Conservation (phyloP, 257 asterid genomes). For the Lantana camara region DNA sequence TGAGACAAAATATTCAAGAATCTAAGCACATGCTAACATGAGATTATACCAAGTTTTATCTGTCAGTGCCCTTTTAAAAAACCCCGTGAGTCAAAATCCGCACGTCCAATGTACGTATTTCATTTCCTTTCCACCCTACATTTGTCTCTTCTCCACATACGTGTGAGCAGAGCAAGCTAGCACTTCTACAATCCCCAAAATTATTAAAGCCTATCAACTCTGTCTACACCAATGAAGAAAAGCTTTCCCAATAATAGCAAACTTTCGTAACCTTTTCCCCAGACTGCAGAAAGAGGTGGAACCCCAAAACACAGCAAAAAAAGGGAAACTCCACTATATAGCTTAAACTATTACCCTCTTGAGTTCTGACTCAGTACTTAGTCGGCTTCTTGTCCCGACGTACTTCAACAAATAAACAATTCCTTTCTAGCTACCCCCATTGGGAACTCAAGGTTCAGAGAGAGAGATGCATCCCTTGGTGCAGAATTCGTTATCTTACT, state of each 20-base stretch:
- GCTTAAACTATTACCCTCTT: too few relatives aligned
- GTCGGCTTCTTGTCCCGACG: too few relatives aligned
- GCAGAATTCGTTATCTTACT: constrained; percentile 44
- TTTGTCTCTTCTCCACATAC: not conserved
- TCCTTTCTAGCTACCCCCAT: not conserved
- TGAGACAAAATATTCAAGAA: constrained; percentile 1
- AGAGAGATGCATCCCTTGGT: constrained; percentile 36
- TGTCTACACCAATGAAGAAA: too few relatives aligned
- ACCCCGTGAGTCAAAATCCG: not conserved
- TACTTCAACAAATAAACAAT: not conserved
- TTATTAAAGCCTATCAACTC: too few relatives aligned
- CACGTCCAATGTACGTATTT: not conserved
- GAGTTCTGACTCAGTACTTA: too few relatives aligned
- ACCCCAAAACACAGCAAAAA: too few relatives aligned
- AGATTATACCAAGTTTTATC: not conserved
- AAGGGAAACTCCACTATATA: not conserved
- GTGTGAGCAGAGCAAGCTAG: not conserved
- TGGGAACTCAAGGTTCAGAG: not conserved
- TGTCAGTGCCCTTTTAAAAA: not conserved
- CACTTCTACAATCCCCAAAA: too few relatives aligned
- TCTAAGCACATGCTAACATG: constrained; percentile 18
- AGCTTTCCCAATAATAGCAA: too few relatives aligned
- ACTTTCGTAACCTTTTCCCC: too few relatives aligned
- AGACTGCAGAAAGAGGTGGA: too few relatives aligned
- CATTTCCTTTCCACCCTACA: not conserved